These are phyloP conservation scores for Erodium texanum DNA, from an alignment of 441 rosid species.

Conservation along the genomic window DNA sequence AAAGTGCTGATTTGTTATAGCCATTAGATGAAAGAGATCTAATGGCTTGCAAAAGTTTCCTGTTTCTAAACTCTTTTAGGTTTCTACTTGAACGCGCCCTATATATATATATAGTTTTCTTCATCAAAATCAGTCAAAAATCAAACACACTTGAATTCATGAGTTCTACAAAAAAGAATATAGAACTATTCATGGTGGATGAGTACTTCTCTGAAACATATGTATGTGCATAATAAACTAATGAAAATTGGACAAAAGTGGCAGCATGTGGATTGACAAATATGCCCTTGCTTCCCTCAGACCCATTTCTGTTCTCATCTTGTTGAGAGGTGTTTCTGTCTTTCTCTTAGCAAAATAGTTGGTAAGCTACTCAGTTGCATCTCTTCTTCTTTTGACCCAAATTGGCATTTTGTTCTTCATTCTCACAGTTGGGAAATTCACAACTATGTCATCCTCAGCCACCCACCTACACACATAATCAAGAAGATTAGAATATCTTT, in stretches of 20 bases:
- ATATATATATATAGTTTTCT: not conserved
- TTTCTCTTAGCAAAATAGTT: too few species aligned
- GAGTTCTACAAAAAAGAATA: too few species aligned
- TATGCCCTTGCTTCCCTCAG: not conserved
- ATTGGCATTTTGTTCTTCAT: slow-evolving; percentile 82
- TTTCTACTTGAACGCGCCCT: too few species aligned
- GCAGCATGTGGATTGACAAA: not conserved
- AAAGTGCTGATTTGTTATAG: too few species aligned
- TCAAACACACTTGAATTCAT: not conserved
- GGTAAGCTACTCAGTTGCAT: not conserved
- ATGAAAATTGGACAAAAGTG: not conserved
- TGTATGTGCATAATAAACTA: not conserved
- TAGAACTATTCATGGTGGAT: not conserved
- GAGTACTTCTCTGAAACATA: too few species aligned
- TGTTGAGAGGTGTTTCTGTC: not conserved
- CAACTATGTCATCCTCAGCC: slow-evolving; percentile 66
- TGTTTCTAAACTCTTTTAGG: too few species aligned
- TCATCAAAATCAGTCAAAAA: not conserved
- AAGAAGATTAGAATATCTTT: too few species aligned
- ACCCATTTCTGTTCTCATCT: not conserved
- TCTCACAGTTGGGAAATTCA: slow-evolving; percentile 85
- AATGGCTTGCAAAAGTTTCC: too few species aligned
- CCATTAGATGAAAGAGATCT: too few species aligned
- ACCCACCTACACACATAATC: slow-evolving; percentile 56
- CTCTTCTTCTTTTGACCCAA: slow-evolving; percentile 61